Evolutionary conservation across 139 green algal species (phyloP), one percentile per base, ranked within the genome.

Genomic region (Coccomyxa sp.): DNA sequence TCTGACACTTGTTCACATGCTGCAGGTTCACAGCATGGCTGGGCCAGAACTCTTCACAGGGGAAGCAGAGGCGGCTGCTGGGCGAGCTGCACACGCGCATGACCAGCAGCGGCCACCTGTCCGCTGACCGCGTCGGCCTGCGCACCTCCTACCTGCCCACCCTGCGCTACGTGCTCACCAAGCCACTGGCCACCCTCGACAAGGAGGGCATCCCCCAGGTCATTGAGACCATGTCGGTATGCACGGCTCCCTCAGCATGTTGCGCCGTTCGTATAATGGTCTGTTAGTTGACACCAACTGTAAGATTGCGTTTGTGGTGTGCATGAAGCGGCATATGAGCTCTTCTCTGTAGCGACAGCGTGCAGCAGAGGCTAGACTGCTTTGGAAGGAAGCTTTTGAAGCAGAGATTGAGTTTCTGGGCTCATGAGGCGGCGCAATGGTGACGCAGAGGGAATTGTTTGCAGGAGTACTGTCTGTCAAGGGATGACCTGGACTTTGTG

Each of bases 1-100:
- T n/a, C n/a, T n/a, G n/a, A n/a, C n/a, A n/a, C n/a, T n/a, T n/a
- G n/a, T n/a, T n/a, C n/a, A n/a, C n/a, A n/a, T 36, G 6, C 70
- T 39, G 79, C 82, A 93, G 94, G 33, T 99, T 99, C 88, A 92
- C 93, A 9, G 88, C 92, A 27, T 99, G 93, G 93, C 85, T 99
- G 73, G 96, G 96, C 74, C 92, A 94, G 77, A 95, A 95, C 87
- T 94, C 83, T 12, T 90, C 82, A 33, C n/a, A 22, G 50, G 84
- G 78, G 81, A 99, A 99, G 93, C 92, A 97, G 84, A 77, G 81
- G 50, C 92, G 96, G 31, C 84, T 99, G 77, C 86, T 99, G 77
- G 86, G 88, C 0, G 95, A 98, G 85, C 82, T 98, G 77, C 89
- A 93, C 80, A 94, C 88, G 38, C 91, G 90, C 81, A 90, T 98